Percentiles rank a stretch among this genome's conserved stretches.
Evolutionary conservation across 345 rosid genomes (phyloP).

Genomic region (Eucalyptus curtisii): DNA sequence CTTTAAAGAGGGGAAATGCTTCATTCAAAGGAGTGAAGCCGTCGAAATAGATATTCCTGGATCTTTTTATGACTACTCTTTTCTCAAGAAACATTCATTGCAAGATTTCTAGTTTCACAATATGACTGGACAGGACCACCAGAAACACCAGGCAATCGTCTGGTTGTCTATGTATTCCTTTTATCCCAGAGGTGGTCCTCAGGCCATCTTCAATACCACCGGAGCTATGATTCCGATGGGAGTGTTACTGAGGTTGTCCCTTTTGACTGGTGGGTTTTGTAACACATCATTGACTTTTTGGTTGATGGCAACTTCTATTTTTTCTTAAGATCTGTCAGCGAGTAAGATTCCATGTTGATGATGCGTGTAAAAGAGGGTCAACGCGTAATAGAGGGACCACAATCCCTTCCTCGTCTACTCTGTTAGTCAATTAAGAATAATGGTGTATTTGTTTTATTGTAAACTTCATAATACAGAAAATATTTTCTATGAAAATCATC

Average conservation of each 20-base stretch:
- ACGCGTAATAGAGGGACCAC: not conserved
- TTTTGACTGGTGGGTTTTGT: not conserved
- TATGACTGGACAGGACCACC: not conserved
- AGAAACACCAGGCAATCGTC: not conserved
- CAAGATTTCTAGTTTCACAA: not conserved
- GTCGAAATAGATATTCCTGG: not conserved
- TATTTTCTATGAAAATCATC: not conserved
- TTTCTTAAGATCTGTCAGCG: no score
- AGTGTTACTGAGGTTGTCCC: no score
- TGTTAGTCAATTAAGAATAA: not conserved
- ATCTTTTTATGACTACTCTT: not conserved
- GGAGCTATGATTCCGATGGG: not conserved
- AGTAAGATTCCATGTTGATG: not conserved
- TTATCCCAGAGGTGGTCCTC: not conserved
- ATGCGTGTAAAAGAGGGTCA: not conserved
- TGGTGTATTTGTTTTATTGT: not conserved
- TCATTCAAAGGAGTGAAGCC: not conserved
- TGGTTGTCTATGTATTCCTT: not conserved
- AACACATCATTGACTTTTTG: not conserved
- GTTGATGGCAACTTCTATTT: not conserved
- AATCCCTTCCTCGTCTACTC: not conserved
- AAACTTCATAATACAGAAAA: not conserved
- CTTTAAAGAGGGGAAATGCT: not conserved
- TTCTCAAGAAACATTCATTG: not conserved
- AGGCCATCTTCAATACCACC: not conserved